Conservation (phyloP, 352 stramenopile genomes). For the Blastocystis sp. region DNA sequence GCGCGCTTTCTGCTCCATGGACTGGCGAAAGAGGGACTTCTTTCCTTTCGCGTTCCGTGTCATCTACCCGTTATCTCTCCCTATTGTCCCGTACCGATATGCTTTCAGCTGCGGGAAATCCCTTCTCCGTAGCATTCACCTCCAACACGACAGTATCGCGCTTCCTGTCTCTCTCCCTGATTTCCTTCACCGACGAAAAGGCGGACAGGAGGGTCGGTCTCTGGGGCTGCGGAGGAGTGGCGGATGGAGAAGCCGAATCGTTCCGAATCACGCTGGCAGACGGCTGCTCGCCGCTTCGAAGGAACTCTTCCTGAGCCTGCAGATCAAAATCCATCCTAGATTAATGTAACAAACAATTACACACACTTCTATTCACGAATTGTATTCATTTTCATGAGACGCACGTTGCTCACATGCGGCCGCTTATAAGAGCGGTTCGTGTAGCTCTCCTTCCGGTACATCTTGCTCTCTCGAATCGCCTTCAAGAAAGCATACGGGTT, state of each 20-base stretch:
- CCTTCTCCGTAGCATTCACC: neutral
- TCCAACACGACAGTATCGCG: neutral
- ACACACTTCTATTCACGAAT: slow-evolving; percentile 36
- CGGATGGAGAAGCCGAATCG: neutral
- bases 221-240: neutral
- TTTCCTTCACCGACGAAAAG: neutral
- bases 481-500: slow-evolving; percentile 66
- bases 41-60: neutral
- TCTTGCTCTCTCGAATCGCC: slow-evolving; percentile 60
- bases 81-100: neutral
- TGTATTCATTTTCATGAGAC: neutral
- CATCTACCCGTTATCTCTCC: neutral
- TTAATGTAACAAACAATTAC: slow-evolving; percentile 47
- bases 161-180: neutral
- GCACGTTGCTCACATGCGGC: neutral
- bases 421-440: slow-evolving; percentile 54
- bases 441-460: slow-evolving; percentile 65
- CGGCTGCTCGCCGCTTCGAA: neutral
- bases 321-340: slow-evolving; percentile 43
- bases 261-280: slow-evolving; percentile 43
- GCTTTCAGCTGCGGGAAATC: slow-evolving; percentile 34
- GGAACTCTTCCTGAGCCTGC: slow-evolving; percentile 43
- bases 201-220: neutral
- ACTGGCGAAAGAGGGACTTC: slow-evolving; percentile 65
- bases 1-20: slow-evolving; percentile 28